Conservation (phyloP, 148 eudicot genomes). For the Polygonum maritimum region DNA sequence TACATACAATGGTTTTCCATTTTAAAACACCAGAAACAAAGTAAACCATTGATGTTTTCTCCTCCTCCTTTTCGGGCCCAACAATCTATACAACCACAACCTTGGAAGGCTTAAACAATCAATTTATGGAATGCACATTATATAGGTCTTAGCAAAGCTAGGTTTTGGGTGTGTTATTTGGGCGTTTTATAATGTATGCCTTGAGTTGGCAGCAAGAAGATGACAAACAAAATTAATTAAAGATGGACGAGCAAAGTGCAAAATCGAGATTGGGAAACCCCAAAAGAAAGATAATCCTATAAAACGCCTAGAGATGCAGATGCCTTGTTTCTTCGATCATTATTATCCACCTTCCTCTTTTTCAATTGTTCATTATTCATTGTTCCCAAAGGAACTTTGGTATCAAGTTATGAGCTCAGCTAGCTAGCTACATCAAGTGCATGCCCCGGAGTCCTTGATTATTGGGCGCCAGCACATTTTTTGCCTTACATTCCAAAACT, state of each 20-base stretch:
- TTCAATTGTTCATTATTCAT: neutral
- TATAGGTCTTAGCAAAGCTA: slow-evolving; percentile 1
- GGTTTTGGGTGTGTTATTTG: neutral
- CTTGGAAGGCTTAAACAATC: neutral
- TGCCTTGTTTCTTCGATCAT: neutral
- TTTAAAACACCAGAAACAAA: neutral
- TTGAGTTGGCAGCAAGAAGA: neutral
- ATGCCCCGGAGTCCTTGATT: neutral
- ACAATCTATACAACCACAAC: neutral
- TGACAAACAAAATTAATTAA: neutral
- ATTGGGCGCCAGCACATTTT: neutral
- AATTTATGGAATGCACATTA: neutral
- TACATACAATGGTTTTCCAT: neutral
- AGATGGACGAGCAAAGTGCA: neutral
- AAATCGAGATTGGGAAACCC: slow-evolving; percentile 6
- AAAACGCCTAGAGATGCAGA: slow-evolving; percentile 12
- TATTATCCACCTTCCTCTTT: neutral
- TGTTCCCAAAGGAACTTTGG: neutral
- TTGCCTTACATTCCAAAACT: neutral
- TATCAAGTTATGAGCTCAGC: neutral
- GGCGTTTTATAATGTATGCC: neutral
- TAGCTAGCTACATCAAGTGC: neutral
- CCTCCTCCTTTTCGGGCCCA: neutral
- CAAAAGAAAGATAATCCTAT: slow-evolving; percentile 3
- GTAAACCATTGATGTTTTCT: neutral